Conservation (phyloP, 2,329 filamentous ascomycete genomes). For the Fusarium sp. region DNA sequence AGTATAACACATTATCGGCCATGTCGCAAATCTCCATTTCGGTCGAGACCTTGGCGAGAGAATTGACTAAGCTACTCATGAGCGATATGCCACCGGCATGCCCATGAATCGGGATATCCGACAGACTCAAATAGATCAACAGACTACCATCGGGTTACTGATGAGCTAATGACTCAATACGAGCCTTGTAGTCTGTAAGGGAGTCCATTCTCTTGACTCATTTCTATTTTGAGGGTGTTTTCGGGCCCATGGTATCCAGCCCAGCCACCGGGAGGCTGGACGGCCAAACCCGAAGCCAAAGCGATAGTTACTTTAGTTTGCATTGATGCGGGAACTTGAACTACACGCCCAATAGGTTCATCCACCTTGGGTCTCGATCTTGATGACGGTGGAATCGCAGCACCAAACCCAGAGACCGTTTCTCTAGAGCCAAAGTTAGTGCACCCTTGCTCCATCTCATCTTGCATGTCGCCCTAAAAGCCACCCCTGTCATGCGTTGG, state of each 20-base stretch:
- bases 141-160: background rate
- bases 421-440: slow-evolving; percentile 3
- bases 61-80: background rate
- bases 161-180: background rate
- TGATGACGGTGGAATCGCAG: background rate
- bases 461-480: slow-evolving; percentile 1
- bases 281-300: background rate
- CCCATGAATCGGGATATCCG: background rate
- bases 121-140: background rate
- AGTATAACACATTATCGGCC: background rate
- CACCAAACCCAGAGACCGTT: background rate
- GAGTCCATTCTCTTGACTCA: background rate
- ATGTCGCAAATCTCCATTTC: background rate
- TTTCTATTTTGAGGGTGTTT: background rate
- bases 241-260: background rate
- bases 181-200: background rate
- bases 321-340: background rate
- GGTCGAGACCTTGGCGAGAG: background rate
- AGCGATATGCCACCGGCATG: background rate
- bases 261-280: background rate
- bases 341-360: background rate
- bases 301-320: background rate
- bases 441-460: background rate
- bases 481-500: slow-evolving; percentile 31
- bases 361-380: background rate